A percentile compares a stretch with the other conserved stretches of the same genome.
Evolutionary conservation across 257 asterid genomes (phyloP).

Genomic region (Thymus quinquecostatus): DNA sequence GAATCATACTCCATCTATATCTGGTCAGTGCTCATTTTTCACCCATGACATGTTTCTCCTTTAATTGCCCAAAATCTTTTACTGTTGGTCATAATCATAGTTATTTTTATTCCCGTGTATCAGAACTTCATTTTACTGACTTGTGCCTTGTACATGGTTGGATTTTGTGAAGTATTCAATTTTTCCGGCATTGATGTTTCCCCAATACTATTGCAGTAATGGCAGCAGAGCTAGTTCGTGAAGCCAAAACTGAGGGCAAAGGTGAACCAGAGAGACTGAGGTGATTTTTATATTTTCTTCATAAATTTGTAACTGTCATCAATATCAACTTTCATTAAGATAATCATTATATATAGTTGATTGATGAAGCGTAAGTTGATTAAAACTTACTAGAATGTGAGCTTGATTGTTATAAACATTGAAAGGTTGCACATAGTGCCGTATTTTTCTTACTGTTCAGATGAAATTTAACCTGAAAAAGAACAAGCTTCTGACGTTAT

Average conservation of each 20-base stretch:
- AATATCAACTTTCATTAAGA: background rate
- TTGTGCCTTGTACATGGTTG: background rate
- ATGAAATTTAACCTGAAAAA: background rate
- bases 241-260: slow-evolving; percentile 58
- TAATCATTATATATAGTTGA: background rate
- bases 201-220: slow-evolving; percentile 59
- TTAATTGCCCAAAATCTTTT: background rate
- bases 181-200: slow-evolving; percentile 21
- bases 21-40: background rate
- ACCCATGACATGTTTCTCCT: background rate
- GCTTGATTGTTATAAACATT: slow-evolving; percentile 12
- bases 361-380: slow-evolving; percentile 3
- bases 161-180: slow-evolving; percentile 5
- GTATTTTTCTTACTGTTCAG: background rate
- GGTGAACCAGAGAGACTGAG: slow-evolving; percentile 83
- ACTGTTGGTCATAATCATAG: background rate
- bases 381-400: background rate
- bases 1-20: background rate
- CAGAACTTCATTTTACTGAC: background rate
- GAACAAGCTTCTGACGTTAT: background rate
- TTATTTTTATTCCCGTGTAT: background rate
- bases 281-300: slow-evolving; percentile 39
- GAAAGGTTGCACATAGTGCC: background rate
- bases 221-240: slow-evolving; percentile 97
- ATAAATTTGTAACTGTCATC: slow-evolving; percentile 1